phyloP scores from a whole-genome alignment of 371 early-diverging fungal genomes.

The Rhizomucor pusillus region DNA sequence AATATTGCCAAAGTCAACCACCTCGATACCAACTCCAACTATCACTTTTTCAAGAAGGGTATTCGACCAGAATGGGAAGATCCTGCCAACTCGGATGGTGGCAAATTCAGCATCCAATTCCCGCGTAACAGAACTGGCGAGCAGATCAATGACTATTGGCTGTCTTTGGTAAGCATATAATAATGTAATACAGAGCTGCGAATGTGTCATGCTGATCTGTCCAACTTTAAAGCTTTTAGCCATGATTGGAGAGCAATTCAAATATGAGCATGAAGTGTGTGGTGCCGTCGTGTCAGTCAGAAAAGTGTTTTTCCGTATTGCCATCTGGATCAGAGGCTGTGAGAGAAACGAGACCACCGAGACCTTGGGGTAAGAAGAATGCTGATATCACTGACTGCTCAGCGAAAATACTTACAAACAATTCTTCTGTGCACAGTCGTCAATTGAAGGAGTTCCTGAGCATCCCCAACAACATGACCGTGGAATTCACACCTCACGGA shows the following conservation, averaged over 20 bases:
- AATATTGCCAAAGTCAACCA: conserved; percentile 82
- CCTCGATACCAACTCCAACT: conserved; percentile 81
- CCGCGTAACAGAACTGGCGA: conserved; percentile 69
- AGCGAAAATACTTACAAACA: neutral
- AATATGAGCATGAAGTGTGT: conserved; percentile 76
- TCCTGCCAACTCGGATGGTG: conserved; percentile 92
- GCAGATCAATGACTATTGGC: conserved; percentile 84
- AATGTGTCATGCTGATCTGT: neutral
- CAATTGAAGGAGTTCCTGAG: conserved; percentile 56
- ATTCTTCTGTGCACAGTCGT: conserved; percentile 28
- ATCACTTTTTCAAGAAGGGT: conserved; percentile 96
- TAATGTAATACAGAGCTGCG: too few species aligned
- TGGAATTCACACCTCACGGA: conserved; percentile 48
- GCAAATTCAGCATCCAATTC: conserved; percentile 91
- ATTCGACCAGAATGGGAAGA: conserved; percentile 99
- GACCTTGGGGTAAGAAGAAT: conserved; percentile 61
- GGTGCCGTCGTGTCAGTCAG: conserved; percentile 90
- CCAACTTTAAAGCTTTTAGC: conserved; percentile 65
- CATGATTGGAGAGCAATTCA: conserved; percentile 88
- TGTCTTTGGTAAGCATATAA: conserved; percentile 62
- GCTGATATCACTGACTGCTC: too few species aligned
- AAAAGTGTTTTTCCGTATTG: conserved; percentile 76
- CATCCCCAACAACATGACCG: conserved; percentile 31
- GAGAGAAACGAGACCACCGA: conserved; percentile 61
- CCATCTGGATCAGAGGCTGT: conserved; percentile 87